phyloP scores from a whole-genome alignment of 257 asterid genomes.

The Eucommia ulmoides region DNA sequence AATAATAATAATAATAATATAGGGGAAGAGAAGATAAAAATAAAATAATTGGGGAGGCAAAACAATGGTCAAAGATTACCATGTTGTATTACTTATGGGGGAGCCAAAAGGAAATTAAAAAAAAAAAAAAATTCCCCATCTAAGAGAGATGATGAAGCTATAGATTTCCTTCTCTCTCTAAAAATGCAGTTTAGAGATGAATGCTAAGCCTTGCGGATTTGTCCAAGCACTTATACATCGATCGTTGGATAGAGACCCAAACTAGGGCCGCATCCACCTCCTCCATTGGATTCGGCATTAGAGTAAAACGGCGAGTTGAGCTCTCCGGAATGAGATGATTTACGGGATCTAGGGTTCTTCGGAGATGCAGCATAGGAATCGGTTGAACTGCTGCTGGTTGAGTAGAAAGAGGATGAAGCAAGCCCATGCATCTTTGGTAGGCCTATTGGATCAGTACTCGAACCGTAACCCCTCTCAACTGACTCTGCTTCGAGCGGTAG shows the following conservation, averaged over 20 bases:
- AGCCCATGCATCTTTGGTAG: slow-evolving; percentile 89
- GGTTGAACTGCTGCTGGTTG: slow-evolving; percentile 34
- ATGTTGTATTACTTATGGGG: no score
- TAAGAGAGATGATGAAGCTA: slow-evolving; percentile 10
- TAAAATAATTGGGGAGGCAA: no score
- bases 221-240: slow-evolving; percentile 24
- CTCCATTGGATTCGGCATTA: slow-evolving; percentile 44
- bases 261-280: slow-evolving; percentile 35
- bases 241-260: slow-evolving; percentile 36
- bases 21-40: no score
- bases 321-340: slow-evolving; percentile 85
- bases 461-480: slow-evolving; percentile 80
- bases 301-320: slow-evolving; percentile 41
- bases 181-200: slow-evolving; percentile 8
- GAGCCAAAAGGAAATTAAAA: no score
- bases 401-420: slow-evolving; percentile 62
- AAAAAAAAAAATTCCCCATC: slow-evolving; percentile 26
- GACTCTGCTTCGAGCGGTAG: slow-evolving; percentile 88
- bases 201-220: slow-evolving; percentile 8
- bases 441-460: slow-evolving; percentile 64
- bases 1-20: no score
- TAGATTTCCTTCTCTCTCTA: slow-evolving; percentile 3
- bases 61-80: no score
- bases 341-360: slow-evolving; percentile 39
- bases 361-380: slow-evolving; percentile 57